A percentile compares a stretch with the other conserved stretches of the same genome.
These are phyloP conservation scores for Murraya koenigii DNA, from an alignment of 345 rosid genomes.

Conservation along the genomic window DNA sequence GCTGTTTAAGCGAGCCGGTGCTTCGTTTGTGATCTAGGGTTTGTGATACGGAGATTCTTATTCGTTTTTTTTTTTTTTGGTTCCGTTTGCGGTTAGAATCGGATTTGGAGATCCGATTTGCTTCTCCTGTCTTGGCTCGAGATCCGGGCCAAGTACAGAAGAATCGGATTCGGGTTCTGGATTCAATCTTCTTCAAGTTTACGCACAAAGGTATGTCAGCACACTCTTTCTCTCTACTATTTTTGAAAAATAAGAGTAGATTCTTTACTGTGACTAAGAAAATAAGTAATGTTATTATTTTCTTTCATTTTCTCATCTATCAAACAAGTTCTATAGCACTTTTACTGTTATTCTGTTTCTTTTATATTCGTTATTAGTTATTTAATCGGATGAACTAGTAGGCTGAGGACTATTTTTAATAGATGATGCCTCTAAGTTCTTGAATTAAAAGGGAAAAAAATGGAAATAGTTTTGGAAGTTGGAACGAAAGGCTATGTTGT, in stretches of 20 bases:
- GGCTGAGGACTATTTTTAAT: background rate
- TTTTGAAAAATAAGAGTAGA: background rate
- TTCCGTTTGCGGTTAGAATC: conserved; percentile 4
- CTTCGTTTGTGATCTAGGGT: conserved; percentile 30
- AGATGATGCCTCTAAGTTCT: background rate
- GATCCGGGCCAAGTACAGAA: conserved; percentile 93
- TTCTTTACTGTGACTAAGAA: background rate
- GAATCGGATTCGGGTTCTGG: conserved; percentile 40
- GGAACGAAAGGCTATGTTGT: background rate
- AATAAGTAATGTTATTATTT: background rate
- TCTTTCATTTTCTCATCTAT: background rate
- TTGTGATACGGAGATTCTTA: conserved; percentile 3
- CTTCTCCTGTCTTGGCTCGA: conserved; percentile 82
- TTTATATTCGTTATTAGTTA: background rate
- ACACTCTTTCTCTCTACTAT: background rate
- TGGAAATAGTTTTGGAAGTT: background rate
- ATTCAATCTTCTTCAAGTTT: conserved; percentile 17
- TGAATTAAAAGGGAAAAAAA: background rate
- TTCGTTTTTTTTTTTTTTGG: background rate
- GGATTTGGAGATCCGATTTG: conserved; percentile 47
- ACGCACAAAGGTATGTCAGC: conserved; percentile 5
- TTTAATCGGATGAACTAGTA: background rate
- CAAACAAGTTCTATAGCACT: background rate
- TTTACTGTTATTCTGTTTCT: background rate
- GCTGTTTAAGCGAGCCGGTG: background rate